Conservation (phyloP, 2,329 filamentous ascomycete genomes). For the Colletotrichum scovillei region DNA sequence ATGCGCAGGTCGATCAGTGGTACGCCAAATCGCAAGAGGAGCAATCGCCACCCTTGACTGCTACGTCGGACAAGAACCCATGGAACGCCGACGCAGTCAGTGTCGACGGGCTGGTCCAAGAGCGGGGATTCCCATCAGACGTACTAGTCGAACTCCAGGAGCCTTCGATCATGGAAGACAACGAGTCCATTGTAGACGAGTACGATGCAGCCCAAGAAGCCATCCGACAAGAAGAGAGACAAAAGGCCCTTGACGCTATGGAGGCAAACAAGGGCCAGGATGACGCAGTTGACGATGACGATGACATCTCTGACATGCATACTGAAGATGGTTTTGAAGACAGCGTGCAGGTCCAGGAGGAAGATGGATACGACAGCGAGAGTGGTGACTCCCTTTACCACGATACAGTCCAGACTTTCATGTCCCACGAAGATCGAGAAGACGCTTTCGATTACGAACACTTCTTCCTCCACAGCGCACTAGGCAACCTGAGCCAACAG, state of each 20-base stretch:
- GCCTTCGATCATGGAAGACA: slow-evolving; percentile 39
- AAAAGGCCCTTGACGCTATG: slow-evolving; percentile 30
- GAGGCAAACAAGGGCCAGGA: slow-evolving; percentile 9
- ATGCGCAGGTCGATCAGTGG: slow-evolving; percentile 70
- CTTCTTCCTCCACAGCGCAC: slow-evolving; percentile 92
- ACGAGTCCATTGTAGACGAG: slow-evolving; percentile 40
- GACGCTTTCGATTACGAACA: slow-evolving; percentile 98
- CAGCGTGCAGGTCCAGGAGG: slow-evolving; percentile 49
- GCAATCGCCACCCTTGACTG: slow-evolving; percentile 37
- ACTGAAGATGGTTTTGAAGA: slow-evolving; percentile 51
- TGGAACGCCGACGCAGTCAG: slow-evolving; percentile 46
- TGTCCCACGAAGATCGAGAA: slow-evolving; percentile 90
- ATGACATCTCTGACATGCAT: slow-evolving; percentile 51
- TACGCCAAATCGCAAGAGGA: slow-evolving; percentile 49
- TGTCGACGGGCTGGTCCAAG: slow-evolving; percentile 41
- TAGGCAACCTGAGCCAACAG: slow-evolving; percentile 78
- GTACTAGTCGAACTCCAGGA: slow-evolving; percentile 25
- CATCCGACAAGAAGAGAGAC: slow-evolving; percentile 40
- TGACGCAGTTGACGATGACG: slow-evolving; percentile 41
- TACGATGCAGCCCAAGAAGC: slow-evolving; percentile 43
- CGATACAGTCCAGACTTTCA: slow-evolving; percentile 66
- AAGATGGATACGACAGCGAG: slow-evolving; percentile 65
- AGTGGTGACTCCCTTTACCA: slow-evolving; percentile 74
- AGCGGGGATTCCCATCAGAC: slow-evolving; percentile 18
- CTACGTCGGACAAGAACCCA: slow-evolving; percentile 36